Base-by-base conservation (phyloP, 2,329 filamentous ascomycete species). In the Cercospora berteroae region DNA sequence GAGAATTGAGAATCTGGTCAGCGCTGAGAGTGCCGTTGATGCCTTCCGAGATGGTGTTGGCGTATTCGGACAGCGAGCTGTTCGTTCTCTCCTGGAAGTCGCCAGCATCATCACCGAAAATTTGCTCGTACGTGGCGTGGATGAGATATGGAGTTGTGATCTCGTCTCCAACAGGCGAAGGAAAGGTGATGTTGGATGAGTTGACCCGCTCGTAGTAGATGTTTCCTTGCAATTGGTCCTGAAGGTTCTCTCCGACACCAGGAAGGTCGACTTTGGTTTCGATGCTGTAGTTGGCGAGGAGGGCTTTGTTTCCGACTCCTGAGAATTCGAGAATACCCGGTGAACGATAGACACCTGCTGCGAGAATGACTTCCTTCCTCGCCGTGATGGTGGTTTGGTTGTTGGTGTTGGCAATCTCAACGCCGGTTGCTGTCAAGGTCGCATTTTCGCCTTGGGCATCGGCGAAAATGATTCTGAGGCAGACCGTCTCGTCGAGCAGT, bases 301-400 rank as follows among this genome's bases (percentile, higher is more conserved):
- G 70, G 0, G 78, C 71, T 1, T 77, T 75, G 58, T 81, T 79
- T 1, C 88, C 88, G 31, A 90, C 81, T 0, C 88, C 88, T 0
- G 87, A 89, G 2, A 88, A 78, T 69, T 90, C 87, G 2, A 88
- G 80, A n/a, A 88, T 82, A 0, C 82, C 77, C 0, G 86, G 85
- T 7, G 83, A 84, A 66, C 82, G 81, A 61, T 86, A 79, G 3
- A 85, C 77, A 0, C 86, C 85, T 0, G 82, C 82, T 0, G 83
- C 83, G 20, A 82, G 25, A 18, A 71, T 69, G 23, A 72, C 66
- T 50, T 72, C 70, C 20, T 61, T 59, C 16, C 13, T 63, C 16
- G 64, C 68, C 2, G 70, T 75, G 29, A 79, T 80, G 27, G 74
- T 77, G 9, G 81, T 81, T 5, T 69, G 77, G 44, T 81, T 82